A percentile compares a stretch with the other conserved stretches of the same genome.
These are phyloP conservation scores for Lentinula guzmanii DNA, from an alignment of 768 basidiomycete species.

Conservation along the genomic window DNA sequence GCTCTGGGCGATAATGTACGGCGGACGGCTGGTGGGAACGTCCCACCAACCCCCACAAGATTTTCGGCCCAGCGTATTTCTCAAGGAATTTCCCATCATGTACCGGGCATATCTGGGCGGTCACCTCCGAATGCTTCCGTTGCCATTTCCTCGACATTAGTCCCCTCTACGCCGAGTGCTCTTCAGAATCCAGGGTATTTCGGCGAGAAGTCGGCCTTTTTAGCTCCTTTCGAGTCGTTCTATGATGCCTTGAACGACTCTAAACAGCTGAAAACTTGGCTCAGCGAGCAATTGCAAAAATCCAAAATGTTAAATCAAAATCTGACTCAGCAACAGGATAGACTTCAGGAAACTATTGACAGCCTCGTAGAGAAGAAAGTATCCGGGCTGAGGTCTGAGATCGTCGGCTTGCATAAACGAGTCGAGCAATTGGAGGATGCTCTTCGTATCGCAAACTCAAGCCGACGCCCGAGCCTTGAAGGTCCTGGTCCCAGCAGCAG, in stretches of 20 bases:
- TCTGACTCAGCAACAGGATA: conserved; percentile 57
- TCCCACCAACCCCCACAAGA: conserved; percentile 69
- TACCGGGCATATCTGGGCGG: conserved; percentile 26
- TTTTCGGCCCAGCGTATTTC: conserved; percentile 41
- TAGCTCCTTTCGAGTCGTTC: conserved; percentile 78
- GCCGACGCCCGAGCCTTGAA: conserved; percentile 22
- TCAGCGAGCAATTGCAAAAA: conserved; percentile 65
- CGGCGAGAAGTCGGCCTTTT: conserved; percentile 68
- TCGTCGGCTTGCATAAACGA: conserved; percentile 50
- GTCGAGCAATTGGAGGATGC: conserved; percentile 67
- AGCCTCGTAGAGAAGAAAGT: conserved; percentile 56
- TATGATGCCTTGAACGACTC: conserved; percentile 83
- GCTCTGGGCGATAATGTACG: conserved; percentile 40
- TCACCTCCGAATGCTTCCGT: conserved; percentile 58
- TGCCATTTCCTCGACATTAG: conserved; percentile 59
- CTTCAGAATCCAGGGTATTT: conserved; percentile 56
- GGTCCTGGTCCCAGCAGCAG: conserved; percentile 7
- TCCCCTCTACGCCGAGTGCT: conserved; percentile 66
- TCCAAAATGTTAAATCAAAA: conserved; percentile 49
- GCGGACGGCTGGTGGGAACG: conserved; percentile 48
- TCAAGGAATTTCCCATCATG: conserved; percentile 16
- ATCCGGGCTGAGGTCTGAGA: conserved; percentile 54
- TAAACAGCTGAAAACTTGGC: conserved; percentile 71
- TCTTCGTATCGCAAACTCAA: conserved; percentile 22
- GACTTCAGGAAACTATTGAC: conserved; percentile 53